Conservation (phyloP, 1,284 basidiomycete genomes). For the Sporisorium scitamineum region DNA sequence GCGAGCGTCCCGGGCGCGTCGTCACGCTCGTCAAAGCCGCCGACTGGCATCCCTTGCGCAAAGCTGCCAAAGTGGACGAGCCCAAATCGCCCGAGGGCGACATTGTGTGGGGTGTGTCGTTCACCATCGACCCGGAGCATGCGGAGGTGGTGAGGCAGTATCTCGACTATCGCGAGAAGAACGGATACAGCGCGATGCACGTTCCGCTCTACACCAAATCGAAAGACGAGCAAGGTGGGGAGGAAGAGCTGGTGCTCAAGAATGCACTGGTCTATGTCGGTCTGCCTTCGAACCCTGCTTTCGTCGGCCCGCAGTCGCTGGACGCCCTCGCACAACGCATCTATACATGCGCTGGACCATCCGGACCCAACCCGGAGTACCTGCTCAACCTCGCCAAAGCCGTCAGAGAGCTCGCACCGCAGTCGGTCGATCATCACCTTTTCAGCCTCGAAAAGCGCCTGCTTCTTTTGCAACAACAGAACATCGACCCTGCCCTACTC, state of each 20-base stretch:
- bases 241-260: constrained; percentile 74
- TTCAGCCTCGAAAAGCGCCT: constrained; percentile 77
- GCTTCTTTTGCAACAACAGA: constrained; percentile 42
- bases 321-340: constrained; percentile 78
- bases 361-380: constrained; percentile 86
- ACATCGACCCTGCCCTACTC: constrained; percentile 22
- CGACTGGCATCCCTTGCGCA: constrained; percentile 75
- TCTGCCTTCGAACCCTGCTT: constrained; percentile 80
- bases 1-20: constrained; percentile 75
- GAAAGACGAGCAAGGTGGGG: constrained; percentile 67
- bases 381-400: constrained; percentile 79
- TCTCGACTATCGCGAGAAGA: constrained; percentile 86
- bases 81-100: constrained; percentile 60
- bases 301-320: constrained; percentile 83
- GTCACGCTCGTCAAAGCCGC: constrained; percentile 86
- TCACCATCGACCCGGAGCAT: constrained; percentile 82
- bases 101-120: constrained; percentile 86
- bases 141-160: constrained; percentile 82
- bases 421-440: constrained; percentile 81
- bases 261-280: constrained; percentile 80
- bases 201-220: constrained; percentile 70
- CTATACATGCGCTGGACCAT: constrained; percentile 81
- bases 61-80: constrained; percentile 74
- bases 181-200: constrained; percentile 65
- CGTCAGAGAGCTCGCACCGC: constrained; percentile 78